Conservation (phyloP, 2,329 filamentous ascomycete genomes). For the Hansfordia pulvinata region DNA sequence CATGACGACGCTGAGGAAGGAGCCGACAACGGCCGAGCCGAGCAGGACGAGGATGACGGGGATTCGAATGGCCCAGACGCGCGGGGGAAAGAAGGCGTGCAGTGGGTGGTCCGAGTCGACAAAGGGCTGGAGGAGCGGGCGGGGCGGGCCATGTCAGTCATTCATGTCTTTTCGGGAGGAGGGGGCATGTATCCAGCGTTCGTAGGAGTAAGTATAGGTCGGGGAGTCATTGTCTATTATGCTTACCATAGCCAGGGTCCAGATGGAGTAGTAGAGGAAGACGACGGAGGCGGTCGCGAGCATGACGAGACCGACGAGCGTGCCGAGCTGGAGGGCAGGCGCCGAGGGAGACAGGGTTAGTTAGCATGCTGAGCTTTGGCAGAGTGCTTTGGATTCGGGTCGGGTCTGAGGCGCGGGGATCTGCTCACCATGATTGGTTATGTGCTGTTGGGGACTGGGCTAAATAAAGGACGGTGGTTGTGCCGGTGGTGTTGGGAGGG, state of each 20-base stretch:
- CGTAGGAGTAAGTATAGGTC: constrained; percentile 1
- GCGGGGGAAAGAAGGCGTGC: constrained; percentile 88
- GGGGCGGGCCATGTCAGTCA: constrained; percentile 3
- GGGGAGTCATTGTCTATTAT: too few species aligned
- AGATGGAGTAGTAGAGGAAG: constrained; percentile 85
- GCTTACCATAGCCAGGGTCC: constrained; percentile 93
- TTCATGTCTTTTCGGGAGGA: constrained; percentile 3
- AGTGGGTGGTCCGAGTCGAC: constrained; percentile 90
- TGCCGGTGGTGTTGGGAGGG: too few species aligned
- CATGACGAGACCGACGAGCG: constrained; percentile 58
- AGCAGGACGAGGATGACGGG: constrained; percentile 92
- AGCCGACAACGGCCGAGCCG: constrained; percentile 84
- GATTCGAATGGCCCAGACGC: constrained; percentile 97
- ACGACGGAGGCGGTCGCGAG: constrained; percentile 51
- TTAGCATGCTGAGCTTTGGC: too few species aligned
- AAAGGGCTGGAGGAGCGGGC: constrained; percentile 57
- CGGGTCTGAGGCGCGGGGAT: too few species aligned
- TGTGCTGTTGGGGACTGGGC: too few species aligned
- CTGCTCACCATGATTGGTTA: too few species aligned
- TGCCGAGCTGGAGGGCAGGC: constrained; percentile 64
- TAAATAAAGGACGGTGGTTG: too few species aligned
- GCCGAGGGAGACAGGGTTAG: background rate
- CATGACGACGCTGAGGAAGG: constrained; percentile 94
- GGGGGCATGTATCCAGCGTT: constrained; percentile 3
- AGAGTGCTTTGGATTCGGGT: too few species aligned